Evolutionary conservation across 345 rosid genomes (phyloP).

Genomic region (Bruguiera parviflora): DNA sequence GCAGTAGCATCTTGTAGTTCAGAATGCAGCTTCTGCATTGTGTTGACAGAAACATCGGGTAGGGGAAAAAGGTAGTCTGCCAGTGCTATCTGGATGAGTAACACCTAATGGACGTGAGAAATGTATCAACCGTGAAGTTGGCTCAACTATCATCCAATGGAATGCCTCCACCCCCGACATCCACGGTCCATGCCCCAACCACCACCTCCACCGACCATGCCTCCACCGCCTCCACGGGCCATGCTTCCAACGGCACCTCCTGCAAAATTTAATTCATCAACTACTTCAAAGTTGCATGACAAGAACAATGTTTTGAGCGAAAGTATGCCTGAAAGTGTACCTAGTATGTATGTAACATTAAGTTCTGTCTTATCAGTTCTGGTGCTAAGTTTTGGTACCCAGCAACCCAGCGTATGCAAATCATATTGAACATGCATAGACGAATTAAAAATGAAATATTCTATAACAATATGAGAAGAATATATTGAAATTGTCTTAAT

Average conservation of each 20-base stretch:
- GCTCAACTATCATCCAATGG: constrained; percentile 30
- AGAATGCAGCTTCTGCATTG: constrained; percentile 54
- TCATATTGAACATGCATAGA: too few relatives aligned
- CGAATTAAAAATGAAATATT: too few relatives aligned
- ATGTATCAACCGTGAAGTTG: constrained; percentile 36
- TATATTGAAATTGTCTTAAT: too few relatives aligned
- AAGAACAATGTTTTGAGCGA: constrained; percentile 18
- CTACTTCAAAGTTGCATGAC: constrained; percentile 35
- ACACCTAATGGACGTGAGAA: constrained; percentile 19
- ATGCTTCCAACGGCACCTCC: constrained; percentile 48
- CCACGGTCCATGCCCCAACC: constrained; percentile 28
- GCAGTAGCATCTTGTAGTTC: constrained; percentile 54
- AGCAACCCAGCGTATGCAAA: too few relatives aligned
- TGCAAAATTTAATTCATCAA: constrained; percentile 53
- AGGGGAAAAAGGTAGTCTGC: too few relatives aligned
- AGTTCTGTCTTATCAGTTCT: neutral
- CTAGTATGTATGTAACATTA: constrained; percentile 41
- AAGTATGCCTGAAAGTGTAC: constrained; percentile 39
- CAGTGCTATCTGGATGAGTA: too few relatives aligned
- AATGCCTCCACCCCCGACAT: constrained; percentile 28
- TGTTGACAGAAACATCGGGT: neutral
- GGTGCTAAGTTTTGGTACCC: constrained; percentile 4
- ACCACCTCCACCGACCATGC: constrained; percentile 47
- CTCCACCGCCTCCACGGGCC: constrained; percentile 32
- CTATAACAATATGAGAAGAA: too few relatives aligned